phyloP scores from a whole-genome alignment of 2,329 filamentous ascomycete species.

The Hymenoscyphus repandus region DNA sequence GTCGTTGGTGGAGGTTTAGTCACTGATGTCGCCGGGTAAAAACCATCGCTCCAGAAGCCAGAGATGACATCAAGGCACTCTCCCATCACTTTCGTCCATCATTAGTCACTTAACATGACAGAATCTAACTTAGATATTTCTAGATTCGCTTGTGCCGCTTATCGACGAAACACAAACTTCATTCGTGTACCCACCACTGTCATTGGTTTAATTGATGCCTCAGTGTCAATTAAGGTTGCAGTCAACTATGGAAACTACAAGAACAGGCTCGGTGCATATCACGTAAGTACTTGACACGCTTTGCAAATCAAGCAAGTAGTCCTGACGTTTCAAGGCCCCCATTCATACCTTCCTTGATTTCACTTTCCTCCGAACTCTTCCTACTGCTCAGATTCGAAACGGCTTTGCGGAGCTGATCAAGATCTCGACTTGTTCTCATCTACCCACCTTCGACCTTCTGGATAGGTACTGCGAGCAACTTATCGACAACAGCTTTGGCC shows the following conservation, averaged over 20 bases:
- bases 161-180: conserved; percentile 68
- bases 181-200: conserved; percentile 71
- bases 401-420: conserved; percentile 73
- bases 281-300: background rate
- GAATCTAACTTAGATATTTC: conserved; percentile 21
- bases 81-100: conserved; percentile 30
- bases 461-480: conserved; percentile 65
- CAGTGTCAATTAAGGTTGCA: conserved; percentile 72
- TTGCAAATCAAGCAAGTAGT: background rate
- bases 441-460: conserved; percentile 58
- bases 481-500: conserved; percentile 60
- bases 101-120: background rate
- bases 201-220: conserved; percentile 70
- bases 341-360: conserved; percentile 71
- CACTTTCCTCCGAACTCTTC: conserved; percentile 63
- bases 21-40: conserved; percentile 70
- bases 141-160: conserved; percentile 67
- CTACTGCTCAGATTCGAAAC: conserved; percentile 63
- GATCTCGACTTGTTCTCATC: conserved; percentile 67
- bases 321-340: conserved; percentile 46
- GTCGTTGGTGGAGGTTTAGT: conserved; percentile 65
- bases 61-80: conserved; percentile 12
- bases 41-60: conserved; percentile 16
- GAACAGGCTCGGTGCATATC: conserved; percentile 68
- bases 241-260: conserved; percentile 75